phyloP scores from a whole-genome alignment of 345 rosid species.

The Alliaria petiolata region DNA sequence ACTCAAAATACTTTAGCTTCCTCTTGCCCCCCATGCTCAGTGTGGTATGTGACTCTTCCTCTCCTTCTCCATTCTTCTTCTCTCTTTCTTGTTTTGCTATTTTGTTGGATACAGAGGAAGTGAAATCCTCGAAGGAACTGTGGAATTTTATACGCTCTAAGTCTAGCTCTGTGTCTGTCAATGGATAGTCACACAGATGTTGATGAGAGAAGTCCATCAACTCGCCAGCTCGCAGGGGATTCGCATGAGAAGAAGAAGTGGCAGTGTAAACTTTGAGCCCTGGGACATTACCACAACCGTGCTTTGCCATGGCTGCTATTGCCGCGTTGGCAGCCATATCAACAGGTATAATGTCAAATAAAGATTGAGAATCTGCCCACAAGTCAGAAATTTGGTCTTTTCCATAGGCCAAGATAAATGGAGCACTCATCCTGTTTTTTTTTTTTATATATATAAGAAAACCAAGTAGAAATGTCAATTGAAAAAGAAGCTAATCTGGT shows the following conservation, averaged over 20 bases:
- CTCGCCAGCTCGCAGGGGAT: slow-evolving; percentile 12
- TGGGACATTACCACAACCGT: neutral
- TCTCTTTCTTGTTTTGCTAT: slow-evolving; percentile 4
- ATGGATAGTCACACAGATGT: slow-evolving; percentile 5
- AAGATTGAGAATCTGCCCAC: slow-evolving; percentile 15
- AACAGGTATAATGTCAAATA: slow-evolving; percentile 30
- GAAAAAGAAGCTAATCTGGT: neutral
- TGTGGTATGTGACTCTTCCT: neutral
- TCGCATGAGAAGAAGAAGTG: slow-evolving; percentile 13
- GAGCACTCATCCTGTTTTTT: slow-evolving; percentile 32
- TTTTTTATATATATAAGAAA: too few species aligned
- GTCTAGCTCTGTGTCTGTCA: neutral
- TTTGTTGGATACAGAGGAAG: neutral
- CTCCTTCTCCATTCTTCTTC: neutral
- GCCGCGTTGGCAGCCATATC: slow-evolving; percentile 28
- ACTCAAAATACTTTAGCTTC: slow-evolving; percentile 4
- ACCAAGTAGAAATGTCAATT: neutral
- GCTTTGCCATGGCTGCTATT: slow-evolving; percentile 32
- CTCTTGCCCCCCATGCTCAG: slow-evolving; percentile 1
- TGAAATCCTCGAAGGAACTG: slow-evolving; percentile 19
- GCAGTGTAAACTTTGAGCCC: slow-evolving; percentile 17
- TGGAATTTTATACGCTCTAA: neutral
- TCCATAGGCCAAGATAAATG: slow-evolving; percentile 34
- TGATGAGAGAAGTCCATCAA: neutral
- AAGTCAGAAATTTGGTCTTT: slow-evolving; percentile 36